Conservation (phyloP, 768 basidiomycete genomes). For the Trametes villosa region DNA sequence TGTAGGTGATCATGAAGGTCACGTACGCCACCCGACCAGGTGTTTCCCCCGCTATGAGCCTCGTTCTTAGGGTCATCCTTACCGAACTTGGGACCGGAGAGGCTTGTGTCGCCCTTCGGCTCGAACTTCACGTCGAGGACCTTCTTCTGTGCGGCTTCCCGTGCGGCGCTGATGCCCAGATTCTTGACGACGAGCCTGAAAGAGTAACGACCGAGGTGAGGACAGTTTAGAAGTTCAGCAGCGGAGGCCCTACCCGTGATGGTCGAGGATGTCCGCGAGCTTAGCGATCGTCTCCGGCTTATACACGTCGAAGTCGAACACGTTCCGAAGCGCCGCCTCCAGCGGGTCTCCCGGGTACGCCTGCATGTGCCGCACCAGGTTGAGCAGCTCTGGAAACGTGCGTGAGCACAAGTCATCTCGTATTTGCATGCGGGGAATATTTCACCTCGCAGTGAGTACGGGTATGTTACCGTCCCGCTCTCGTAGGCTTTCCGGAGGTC, state of each 20-base stretch:
- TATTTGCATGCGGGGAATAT: neutral
- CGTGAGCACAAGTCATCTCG: neutral
- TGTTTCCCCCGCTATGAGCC: conserved; percentile 62
- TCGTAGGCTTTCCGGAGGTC: conserved; percentile 65
- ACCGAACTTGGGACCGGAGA: conserved; percentile 63
- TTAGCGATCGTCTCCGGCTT: conserved; percentile 67
- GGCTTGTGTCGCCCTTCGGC: conserved; percentile 50
- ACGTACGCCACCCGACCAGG: conserved; percentile 65
- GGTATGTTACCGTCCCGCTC: conserved; percentile 60
- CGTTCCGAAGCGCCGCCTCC: conserved; percentile 62
- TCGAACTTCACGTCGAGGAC: conserved; percentile 61
- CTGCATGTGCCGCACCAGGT: conserved; percentile 65
- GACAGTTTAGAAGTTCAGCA: neutral
- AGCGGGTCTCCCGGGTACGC: conserved; percentile 61
- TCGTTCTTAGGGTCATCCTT: conserved; percentile 60
- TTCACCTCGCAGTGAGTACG: conserved; percentile 70
- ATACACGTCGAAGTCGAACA: conserved; percentile 75
- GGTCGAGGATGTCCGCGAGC: conserved; percentile 58
- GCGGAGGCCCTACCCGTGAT: conserved; percentile 54
- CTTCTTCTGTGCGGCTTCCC: conserved; percentile 52
- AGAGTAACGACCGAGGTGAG: neutral
- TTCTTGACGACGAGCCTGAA: conserved; percentile 54
- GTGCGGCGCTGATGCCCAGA: conserved; percentile 61
- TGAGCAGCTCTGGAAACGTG: conserved; percentile 58
- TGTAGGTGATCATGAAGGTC: too few species aligned